Evolutionary conservation across 495 filamentous ascomycete genomes (phyloP), one percentile per base, ranked within the genome.

Genomic region (Articulospora tetracladia): DNA sequence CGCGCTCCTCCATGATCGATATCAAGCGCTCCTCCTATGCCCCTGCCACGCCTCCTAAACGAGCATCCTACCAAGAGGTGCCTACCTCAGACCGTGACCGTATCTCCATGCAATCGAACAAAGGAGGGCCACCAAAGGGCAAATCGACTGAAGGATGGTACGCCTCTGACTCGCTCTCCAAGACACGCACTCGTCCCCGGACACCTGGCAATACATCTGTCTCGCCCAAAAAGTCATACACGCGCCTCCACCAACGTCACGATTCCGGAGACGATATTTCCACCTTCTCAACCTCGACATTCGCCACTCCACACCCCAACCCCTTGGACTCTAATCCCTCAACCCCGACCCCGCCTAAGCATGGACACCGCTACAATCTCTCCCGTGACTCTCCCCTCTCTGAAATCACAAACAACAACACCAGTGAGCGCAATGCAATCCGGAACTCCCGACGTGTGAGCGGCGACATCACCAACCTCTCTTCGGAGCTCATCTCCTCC

Each of bases 141-240:
- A 50, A 50, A 24, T 6, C 20, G n/a, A 25, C 47, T 8, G 47
- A 50, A 2, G 74, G 82, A 0, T 88, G 80, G 80, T 79, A 78
- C 65, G 70, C 79, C 6, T 73, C 76, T 26, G 78, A 81, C 70
- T 68, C 83, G 62, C 62, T 80, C 71, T 57, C 77, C 75, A 65
- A 79, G 76, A 8, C 81, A 79, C 32, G 77, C 78, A 23, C 73
- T 76, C 77, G 77, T 36, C 39, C 39, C 8, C 39, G 39, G 8
- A 44, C 39, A 44, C 39, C 39, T 19, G 39, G 39, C 39, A 15
- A 12, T n/a, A n/a, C n/a, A n/a, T 53, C 76, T 69, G 23, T 76
- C 73, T 48, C 76, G 74, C 70, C 79, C 68, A 60, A 77, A 66
- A 66, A 74, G 70, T 56, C 72, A 63, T 81, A 81, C 58, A 70